These are phyloP conservation scores for Hericium erinaceus DNA, from an alignment of 768 basidiomycete genomes.

Conservation along the genomic window DNA sequence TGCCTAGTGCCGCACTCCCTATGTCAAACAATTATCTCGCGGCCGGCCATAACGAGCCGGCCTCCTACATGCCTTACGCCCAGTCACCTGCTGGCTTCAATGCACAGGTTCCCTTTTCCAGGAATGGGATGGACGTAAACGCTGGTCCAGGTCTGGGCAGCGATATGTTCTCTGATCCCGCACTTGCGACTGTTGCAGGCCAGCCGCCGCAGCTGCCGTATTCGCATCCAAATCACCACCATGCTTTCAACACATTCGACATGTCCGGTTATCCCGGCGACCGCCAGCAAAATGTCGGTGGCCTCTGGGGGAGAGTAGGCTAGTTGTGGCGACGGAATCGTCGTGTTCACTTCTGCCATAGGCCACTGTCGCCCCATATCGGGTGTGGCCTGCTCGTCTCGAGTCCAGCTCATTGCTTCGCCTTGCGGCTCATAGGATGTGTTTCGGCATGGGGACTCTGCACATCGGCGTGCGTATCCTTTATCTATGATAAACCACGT, in stretches of 20 bases:
- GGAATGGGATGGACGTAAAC: background rate
- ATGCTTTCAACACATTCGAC: slow-evolving; percentile 4
- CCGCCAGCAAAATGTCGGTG: slow-evolving; percentile 7
- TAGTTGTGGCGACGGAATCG: background rate
- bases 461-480: too few species aligned
- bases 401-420: too few species aligned
- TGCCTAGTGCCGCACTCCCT: background rate
- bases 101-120: background rate
- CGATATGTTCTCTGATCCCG: background rate
- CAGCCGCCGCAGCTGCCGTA: background rate
- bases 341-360: background rate
- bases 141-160: background rate
- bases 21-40: background rate
- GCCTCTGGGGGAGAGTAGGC: slow-evolving; percentile 14
- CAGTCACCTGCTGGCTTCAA: background rate
- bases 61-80: background rate
- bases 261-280: slow-evolving; percentile 6
- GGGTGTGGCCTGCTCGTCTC: too few species aligned
- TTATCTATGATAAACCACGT: too few species aligned
- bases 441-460: too few species aligned
- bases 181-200: background rate
- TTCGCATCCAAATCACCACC: background rate
- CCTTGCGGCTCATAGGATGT: too few species aligned
- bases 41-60: background rate
- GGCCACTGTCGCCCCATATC: too few species aligned